phyloP scores from a whole-genome alignment of 2,329 filamentous ascomycete genomes.

The Botryotinia calthae region DNA sequence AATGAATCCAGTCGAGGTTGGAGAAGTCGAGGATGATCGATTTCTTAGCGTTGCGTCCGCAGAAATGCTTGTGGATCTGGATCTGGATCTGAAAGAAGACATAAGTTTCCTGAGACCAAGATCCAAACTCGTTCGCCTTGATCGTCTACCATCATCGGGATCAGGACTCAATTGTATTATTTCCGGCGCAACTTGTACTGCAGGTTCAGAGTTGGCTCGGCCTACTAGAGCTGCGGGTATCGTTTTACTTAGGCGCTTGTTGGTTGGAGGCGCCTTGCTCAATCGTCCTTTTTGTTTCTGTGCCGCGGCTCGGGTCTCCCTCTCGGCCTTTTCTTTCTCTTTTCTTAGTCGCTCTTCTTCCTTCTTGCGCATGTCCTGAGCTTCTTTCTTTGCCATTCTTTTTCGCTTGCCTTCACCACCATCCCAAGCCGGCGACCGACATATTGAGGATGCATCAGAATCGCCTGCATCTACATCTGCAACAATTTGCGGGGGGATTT shows the following conservation, averaged over 20 bases:
- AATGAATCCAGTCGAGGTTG: slow-evolving; percentile 30
- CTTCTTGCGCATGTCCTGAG: slow-evolving; percentile 43
- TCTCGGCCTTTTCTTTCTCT: slow-evolving; percentile 43
- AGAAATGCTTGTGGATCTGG: slow-evolving; percentile 13
- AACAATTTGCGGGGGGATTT: slow-evolving; percentile 6
- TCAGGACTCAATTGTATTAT: neutral
- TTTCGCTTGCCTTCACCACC: slow-evolving; percentile 50
- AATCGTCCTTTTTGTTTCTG: slow-evolving; percentile 31
- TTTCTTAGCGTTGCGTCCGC: neutral
- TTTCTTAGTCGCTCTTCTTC: slow-evolving; percentile 44
- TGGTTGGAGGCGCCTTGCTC: slow-evolving; percentile 35
- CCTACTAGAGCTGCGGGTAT: neutral
- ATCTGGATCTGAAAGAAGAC: slow-evolving; percentile 22
- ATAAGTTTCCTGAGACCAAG: slow-evolving; percentile 28
- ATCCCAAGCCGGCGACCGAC: slow-evolving; percentile 62
- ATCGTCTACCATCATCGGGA: slow-evolving; percentile 18
- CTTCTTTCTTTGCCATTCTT: slow-evolving; percentile 45
- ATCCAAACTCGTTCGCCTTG: slow-evolving; percentile 31
- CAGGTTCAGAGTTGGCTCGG: slow-evolving; percentile 7
- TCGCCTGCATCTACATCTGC: slow-evolving; percentile 27
- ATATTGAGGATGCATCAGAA: slow-evolving; percentile 45
- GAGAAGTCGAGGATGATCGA: slow-evolving; percentile 8
- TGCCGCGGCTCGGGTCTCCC: slow-evolving; percentile 30
- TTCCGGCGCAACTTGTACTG: neutral
- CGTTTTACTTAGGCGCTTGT: slow-evolving; percentile 20